Conservation (phyloP, 108 stramenopile species). For the Cyclotella atomus region DNA sequence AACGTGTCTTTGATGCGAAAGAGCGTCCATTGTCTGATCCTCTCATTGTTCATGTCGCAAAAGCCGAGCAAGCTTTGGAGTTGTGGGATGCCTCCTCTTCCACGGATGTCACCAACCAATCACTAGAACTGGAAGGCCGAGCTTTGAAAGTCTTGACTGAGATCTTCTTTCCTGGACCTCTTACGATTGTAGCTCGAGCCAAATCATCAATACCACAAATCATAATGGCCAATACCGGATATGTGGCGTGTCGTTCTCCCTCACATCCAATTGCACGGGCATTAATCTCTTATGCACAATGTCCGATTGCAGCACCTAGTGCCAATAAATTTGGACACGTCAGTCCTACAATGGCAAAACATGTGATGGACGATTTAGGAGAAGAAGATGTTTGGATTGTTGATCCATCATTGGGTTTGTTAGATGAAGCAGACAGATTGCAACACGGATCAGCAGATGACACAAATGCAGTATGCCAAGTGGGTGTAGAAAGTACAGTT, state of each 20-base stretch:
- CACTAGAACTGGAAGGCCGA: conserved; percentile 37
- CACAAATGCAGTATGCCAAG: conserved; percentile 47
- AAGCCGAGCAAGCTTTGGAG: conserved; percentile 59
- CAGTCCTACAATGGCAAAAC: conserved; percentile 90
- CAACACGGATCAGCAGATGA: too few species aligned
- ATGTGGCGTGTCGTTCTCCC: conserved; percentile 96
- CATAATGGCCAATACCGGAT: conserved; percentile 94
- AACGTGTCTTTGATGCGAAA: conserved; percentile 92
- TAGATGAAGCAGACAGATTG: neutral
- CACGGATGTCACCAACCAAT: conserved; percentile 7
- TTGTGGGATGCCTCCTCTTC: conserved; percentile 72
- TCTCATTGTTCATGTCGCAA: conserved; percentile 93
- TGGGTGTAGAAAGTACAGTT: conserved; percentile 88
- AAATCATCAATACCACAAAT: conserved; percentile 71
- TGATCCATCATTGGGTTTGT: conserved; percentile 50
- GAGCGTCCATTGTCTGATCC: conserved; percentile 95
- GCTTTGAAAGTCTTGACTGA: conserved; percentile 59
- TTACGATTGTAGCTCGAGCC: conserved; percentile 90
- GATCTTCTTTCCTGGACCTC: conserved; percentile 94
- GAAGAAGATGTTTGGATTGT: conserved; percentile 85
- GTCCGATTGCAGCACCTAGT: conserved; percentile 97
- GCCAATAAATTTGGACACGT: conserved; percentile 99
- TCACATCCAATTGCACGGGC: conserved; percentile 86
- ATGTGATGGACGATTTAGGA: conserved; percentile 95
- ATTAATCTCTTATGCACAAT: conserved; percentile 74